Percentiles rank a stretch among this genome's conserved stretches.
These are phyloP conservation scores for Diospyros kaki DNA, from an alignment of 148 eudicot genomes.

Conservation along the genomic window DNA sequence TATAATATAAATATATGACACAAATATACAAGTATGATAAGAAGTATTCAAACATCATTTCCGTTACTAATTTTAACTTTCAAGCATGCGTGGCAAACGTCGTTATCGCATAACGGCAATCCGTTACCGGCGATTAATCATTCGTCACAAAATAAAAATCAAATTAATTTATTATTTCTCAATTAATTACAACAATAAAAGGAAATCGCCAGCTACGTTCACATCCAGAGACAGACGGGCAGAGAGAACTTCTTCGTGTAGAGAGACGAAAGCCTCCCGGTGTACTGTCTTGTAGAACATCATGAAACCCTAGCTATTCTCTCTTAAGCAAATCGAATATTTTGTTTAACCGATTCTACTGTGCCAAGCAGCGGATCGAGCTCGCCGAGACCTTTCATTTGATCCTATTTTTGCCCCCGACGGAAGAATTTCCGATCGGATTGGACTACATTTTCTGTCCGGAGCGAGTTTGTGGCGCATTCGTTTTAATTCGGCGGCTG, in stretches of 20 bases:
- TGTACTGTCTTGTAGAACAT: conserved; percentile 24
- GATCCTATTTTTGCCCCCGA: not conserved
- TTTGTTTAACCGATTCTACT: not conserved
- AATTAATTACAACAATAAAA: too few species aligned
- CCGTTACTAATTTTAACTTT: too few species aligned
- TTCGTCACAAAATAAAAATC: too few species aligned
- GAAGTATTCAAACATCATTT: too few species aligned
- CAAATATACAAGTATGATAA: too few species aligned
- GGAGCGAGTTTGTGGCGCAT: conserved; percentile 6
- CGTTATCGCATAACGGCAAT: too few species aligned
- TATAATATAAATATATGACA: too few species aligned
- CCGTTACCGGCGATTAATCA: too few species aligned
- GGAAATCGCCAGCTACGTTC: too few species aligned
- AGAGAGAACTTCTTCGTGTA: not conserved
- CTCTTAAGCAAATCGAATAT: not conserved
- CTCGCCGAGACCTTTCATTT: not conserved
- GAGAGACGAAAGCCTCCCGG: conserved; percentile 3
- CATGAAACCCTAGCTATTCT: conserved; percentile 48
- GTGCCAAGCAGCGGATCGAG: conserved; percentile 8
- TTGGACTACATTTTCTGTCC: not conserved
- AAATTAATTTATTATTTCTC: too few species aligned
- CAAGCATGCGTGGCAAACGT: too few species aligned
- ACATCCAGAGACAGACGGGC: not conserved
- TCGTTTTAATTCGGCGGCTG: not conserved
- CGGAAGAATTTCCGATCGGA: not conserved